Base-by-base conservation (phyloP, 441 rosid genomes). In the Populus hybrid region DNA sequence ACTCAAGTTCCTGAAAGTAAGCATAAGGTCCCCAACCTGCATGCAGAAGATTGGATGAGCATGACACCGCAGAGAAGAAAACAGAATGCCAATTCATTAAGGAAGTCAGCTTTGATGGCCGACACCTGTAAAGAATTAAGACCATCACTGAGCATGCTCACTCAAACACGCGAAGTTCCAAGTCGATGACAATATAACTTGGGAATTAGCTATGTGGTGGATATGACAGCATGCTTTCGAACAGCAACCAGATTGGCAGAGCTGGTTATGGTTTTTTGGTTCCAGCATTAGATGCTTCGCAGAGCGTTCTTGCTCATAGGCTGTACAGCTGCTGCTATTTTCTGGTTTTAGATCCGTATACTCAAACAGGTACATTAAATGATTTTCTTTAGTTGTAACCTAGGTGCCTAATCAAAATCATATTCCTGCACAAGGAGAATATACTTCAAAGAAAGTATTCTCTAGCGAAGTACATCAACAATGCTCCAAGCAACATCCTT, bases 1-100 rank as follows among this genome's bases (percentile, higher is more conserved):
- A 82, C 8, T 85, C 93, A 86, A 93, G 70, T n/a, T 82, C 86
- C 28, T 76, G 86, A 53, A 94, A 94, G 82, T 92, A 94, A 11
- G 95, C 97, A 68, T 93, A 91, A 42, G 99, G 91, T 36, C 94
- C 94, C 95, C 97, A 94, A 67, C 93, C 97, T 93, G 67, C 46
- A 78, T 64, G 40, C 64, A 77, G 42, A 70, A 36, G 72, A 23
- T 72, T 20, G 75, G 57, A 66, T 34, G 26, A 34, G 21, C 50
- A n/a, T 2, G 61, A 2, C 32, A 42, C 8, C 8, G 20, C 74
- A 42, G 3, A 12, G 3, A 63, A 36, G 67, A 8, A 59, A 72
- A 24, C 24, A 64, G 4, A 21, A 32, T 11, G 35, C 8, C 18
- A 57, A 57, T 53, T 5, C 23, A 20, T 57, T 57, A 18, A 57